Evolutionary conservation across 306 rosid genomes (phyloP).

Genomic region (Astragalus glycyphyllos): DNA sequence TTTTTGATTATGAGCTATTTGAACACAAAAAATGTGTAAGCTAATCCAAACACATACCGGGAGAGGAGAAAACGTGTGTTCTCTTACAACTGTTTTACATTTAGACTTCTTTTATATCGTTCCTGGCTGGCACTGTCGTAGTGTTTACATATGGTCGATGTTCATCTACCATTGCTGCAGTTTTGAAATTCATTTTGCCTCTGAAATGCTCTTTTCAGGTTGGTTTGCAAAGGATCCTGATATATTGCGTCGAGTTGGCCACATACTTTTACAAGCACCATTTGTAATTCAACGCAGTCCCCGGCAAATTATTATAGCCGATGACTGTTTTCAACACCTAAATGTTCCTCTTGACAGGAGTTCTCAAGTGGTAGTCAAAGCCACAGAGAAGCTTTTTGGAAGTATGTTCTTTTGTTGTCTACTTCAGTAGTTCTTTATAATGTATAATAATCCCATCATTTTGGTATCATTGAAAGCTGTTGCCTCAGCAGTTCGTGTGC

Average conservation of each 20-base stretch:
- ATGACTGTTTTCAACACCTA: slow-evolving; percentile 85
- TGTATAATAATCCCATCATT: slow-evolving; percentile 27
- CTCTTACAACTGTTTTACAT: neutral
- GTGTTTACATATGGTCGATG: slow-evolving; percentile 11
- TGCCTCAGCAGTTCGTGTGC: slow-evolving; percentile 1
- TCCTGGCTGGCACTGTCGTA: neutral
- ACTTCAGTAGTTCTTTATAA: slow-evolving; percentile 10
- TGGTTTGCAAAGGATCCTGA: slow-evolving; percentile 91
- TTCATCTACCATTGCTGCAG: neutral
- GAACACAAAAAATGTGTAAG: too few species aligned
- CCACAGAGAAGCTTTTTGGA: slow-evolving; percentile 86
- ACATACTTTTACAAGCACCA: slow-evolving; percentile 81
- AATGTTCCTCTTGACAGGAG: slow-evolving; percentile 76
- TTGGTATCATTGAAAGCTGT: slow-evolving; percentile 12
- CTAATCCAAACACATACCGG: neutral
- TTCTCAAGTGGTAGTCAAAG: slow-evolving; percentile 80
- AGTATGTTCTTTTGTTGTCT: slow-evolving; percentile 62
- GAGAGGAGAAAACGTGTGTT: slow-evolving; percentile 10
- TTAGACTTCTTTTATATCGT: neutral
- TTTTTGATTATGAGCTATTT: slow-evolving; percentile 8
- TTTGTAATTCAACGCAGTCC: slow-evolving; percentile 71
- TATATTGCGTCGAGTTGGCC: slow-evolving; percentile 78
- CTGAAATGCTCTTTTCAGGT: slow-evolving; percentile 61
- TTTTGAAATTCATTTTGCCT: slow-evolving; percentile 29
- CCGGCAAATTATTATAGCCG: slow-evolving; percentile 78